Conservation (phyloP, 495 filamentous ascomycete genomes). For the Penicillium flavigenum region DNA sequence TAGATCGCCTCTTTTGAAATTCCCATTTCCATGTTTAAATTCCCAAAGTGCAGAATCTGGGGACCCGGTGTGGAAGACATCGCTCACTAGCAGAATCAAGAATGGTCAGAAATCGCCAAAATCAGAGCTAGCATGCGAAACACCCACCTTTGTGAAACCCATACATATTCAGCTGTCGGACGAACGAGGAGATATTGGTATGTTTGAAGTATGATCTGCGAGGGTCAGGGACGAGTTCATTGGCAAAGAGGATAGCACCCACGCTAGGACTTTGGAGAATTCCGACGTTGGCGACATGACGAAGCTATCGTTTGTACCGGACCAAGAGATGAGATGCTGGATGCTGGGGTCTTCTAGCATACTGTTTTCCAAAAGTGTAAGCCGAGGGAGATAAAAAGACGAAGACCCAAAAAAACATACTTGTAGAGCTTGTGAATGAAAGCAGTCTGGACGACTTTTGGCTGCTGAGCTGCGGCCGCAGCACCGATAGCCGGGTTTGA, state of each 20-base stretch:
- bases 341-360: constrained; percentile 95
- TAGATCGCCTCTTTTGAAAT: constrained; percentile 92
- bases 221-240: constrained; percentile 25
- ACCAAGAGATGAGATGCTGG: constrained; percentile 96
- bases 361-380: constrained; percentile 46
- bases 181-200: constrained; percentile 98
- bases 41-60: constrained; percentile 96
- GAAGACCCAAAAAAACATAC: constrained; percentile 52
- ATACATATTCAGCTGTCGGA: constrained; percentile 98
- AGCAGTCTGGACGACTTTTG: constrained; percentile 98
- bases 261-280: constrained; percentile 98
- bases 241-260: constrained; percentile 37
- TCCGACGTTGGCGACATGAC: constrained; percentile 97
- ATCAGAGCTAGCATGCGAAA: background rate
- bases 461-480: constrained; percentile 85
- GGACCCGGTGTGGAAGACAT: constrained; percentile 96
- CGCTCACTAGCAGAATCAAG: constrained; percentile 67
- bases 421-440: constrained; percentile 99
- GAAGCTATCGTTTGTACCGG: constrained; percentile 89
- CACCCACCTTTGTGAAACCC: constrained; percentile 95
- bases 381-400: background rate
- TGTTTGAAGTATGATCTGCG: constrained; percentile 89
- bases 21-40: constrained; percentile 98
- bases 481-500: constrained; percentile 57
- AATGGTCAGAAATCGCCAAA: constrained; percentile 15